Evolutionary conservation across 2,329 filamentous ascomycete genomes (phyloP).

Genomic region (Claviceps sp.): DNA sequence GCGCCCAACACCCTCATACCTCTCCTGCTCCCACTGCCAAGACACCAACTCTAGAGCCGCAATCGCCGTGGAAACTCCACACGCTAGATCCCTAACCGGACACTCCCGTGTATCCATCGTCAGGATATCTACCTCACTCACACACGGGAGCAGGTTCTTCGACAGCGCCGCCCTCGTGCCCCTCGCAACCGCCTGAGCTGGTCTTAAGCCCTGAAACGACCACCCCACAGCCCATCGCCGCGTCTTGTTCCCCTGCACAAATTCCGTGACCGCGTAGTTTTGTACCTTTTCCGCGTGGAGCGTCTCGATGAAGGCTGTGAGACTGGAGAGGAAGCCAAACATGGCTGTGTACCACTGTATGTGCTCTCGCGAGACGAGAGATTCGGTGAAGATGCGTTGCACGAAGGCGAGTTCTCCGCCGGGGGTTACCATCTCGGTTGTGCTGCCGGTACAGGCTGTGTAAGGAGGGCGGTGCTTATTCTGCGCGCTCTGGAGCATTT

Average conservation of each 20-base stretch:
- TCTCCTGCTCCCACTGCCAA: slow-evolving; percentile 50
- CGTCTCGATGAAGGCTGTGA: slow-evolving; percentile 47
- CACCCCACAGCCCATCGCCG: slow-evolving; percentile 79
- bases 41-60: slow-evolving; percentile 39
- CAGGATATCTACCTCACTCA: slow-evolving; percentile 26
- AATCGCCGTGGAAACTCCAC: slow-evolving; percentile 32
- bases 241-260: slow-evolving; percentile 67
- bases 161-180: slow-evolving; percentile 26
- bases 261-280: slow-evolving; percentile 74
- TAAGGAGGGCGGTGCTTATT: slow-evolving; percentile 55
- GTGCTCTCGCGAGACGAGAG: slow-evolving; percentile 39
- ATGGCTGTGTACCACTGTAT: slow-evolving; percentile 86
- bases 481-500: slow-evolving; percentile 51
- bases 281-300: slow-evolving; percentile 42
- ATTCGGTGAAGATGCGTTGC: slow-evolving; percentile 56
- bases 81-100: slow-evolving; percentile 24
- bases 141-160: slow-evolving; percentile 28
- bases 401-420: slow-evolving; percentile 73
- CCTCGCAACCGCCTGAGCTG: slow-evolving; percentile 33
- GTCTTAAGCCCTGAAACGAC: slow-evolving; percentile 62
- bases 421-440: slow-evolving; percentile 70
- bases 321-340: slow-evolving; percentile 67
- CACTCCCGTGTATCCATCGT: slow-evolving; percentile 30
- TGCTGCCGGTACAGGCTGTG: slow-evolving; percentile 63
- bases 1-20: slow-evolving; percentile 45